phyloP scores from a whole-genome alignment of 2,329 filamentous ascomycete genomes.

The Arthrobotrys iridis region DNA sequence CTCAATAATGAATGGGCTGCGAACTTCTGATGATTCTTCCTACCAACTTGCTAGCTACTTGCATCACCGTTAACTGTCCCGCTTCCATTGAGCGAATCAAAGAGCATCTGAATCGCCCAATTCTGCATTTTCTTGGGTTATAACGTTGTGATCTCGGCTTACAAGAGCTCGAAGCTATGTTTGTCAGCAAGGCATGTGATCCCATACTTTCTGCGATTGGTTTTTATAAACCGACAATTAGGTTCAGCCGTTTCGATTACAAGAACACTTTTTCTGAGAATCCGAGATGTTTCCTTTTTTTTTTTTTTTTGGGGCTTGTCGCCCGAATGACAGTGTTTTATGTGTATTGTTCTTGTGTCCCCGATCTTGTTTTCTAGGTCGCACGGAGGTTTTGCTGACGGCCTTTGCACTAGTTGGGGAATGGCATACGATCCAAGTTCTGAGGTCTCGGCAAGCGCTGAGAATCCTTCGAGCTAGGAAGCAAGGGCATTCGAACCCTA shows the following conservation, averaged over 20 bases:
- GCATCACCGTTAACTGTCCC: conserved; percentile 29
- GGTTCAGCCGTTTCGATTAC: conserved; percentile 48
- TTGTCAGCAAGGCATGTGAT: conserved; percentile 43
- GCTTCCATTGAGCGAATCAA: conserved; percentile 31
- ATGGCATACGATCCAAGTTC: too few species aligned
- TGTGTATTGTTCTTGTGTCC: not conserved
- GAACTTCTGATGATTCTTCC: conserved; percentile 7
- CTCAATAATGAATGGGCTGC: conserved; percentile 1
- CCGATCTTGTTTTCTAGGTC: not conserved
- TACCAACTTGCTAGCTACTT: not conserved
- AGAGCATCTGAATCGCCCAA: not conserved
- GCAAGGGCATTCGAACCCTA: not conserved
- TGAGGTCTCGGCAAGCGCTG: conserved; percentile 16
- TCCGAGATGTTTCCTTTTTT: not conserved
- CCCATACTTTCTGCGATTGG: conserved; percentile 29
- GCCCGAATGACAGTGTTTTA: conserved; percentile 20
- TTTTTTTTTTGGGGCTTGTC: not conserved
- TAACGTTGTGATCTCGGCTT: not conserved
- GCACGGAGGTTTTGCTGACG: not conserved
- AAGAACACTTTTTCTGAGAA: conserved; percentile 24
- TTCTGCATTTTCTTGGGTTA: conserved; percentile 1
- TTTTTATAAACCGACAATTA: conserved; percentile 35
- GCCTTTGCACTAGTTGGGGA: too few species aligned
- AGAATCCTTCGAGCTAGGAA: conserved; percentile 11
- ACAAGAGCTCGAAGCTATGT: conserved; percentile 2